Conservation (phyloP, 2,329 filamentous ascomycete genomes). For the Beauveria asiatica region DNA sequence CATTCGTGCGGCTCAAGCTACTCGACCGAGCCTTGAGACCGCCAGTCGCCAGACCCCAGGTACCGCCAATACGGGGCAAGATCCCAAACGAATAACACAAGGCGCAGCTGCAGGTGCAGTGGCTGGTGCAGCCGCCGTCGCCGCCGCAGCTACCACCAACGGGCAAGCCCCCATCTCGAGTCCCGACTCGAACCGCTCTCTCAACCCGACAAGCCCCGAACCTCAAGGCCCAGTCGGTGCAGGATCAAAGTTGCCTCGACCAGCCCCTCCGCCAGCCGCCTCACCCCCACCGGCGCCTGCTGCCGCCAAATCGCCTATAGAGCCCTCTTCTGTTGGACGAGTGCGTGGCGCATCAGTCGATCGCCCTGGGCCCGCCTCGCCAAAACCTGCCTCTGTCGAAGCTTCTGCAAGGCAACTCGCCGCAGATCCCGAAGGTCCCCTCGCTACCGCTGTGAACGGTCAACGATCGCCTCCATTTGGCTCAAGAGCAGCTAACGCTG, state of each 20-base stretch:
- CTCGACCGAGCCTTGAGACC: slow-evolving; percentile 17
- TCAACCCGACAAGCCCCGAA: slow-evolving; percentile 1
- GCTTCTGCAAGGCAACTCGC: background rate
- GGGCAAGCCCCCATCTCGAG: slow-evolving; percentile 2
- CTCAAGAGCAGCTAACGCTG: slow-evolving; percentile 24
- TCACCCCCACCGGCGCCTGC: slow-evolving; percentile 48
- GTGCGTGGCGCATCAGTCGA: slow-evolving; percentile 43
- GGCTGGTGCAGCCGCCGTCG: background rate
- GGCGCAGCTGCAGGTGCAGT: slow-evolving; percentile 22
- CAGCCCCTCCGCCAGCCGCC: slow-evolving; percentile 32
- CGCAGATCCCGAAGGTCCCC: background rate
- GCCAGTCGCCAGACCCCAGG: slow-evolving; percentile 10
- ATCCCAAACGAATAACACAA: slow-evolving; percentile 40
- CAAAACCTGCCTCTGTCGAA: background rate
- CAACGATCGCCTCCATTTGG: slow-evolving; percentile 53
- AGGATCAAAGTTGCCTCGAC: slow-evolving; percentile 27
- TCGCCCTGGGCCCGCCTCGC: slow-evolving; percentile 22
- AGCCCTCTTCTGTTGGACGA: slow-evolving; percentile 33
- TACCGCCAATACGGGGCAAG: slow-evolving; percentile 39
- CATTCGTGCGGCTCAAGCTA: slow-evolving; percentile 12
- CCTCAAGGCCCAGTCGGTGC: background rate
- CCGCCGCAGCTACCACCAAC: slow-evolving; percentile 14
- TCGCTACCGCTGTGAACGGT: slow-evolving; percentile 32
- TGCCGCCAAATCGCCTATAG: slow-evolving; percentile 35
- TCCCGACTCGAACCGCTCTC: slow-evolving; percentile 1